Evolutionary conservation across 257 asterid species (phyloP).

Genomic region (Apocynum venetum): DNA sequence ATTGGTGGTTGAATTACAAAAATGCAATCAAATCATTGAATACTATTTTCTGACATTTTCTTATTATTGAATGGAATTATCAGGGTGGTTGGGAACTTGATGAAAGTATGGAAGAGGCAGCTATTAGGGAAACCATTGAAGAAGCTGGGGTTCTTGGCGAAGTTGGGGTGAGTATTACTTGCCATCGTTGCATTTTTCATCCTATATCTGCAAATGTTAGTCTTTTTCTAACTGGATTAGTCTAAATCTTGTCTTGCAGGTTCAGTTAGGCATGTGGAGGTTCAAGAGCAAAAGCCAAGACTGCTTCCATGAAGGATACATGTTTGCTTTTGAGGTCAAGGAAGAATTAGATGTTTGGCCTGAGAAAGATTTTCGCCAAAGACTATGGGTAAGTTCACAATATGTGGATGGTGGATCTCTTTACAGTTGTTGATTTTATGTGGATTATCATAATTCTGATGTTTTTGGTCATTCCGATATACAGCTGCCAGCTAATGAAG

Average conservation of each 20-base stretch:
- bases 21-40: background rate
- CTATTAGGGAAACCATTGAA: constrained; percentile 76
- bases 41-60: constrained; percentile 20
- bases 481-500: constrained; percentile 75
- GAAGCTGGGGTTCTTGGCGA: constrained; percentile 84
- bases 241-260: constrained; percentile 31
- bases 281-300: constrained; percentile 96
- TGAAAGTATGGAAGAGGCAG: constrained; percentile 79
- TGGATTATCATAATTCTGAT: constrained; percentile 17
- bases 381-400: constrained; percentile 67
- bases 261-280: constrained; percentile 71
- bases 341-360: constrained; percentile 93
- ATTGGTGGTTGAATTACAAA: constrained; percentile 6
- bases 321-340: constrained; percentile 70
- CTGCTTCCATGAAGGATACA: constrained; percentile 68
- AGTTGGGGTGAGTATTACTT: constrained; percentile 50
- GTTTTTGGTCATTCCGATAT: constrained; percentile 3
- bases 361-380: constrained; percentile 69
- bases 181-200: background rate
- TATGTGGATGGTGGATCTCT: background rate
- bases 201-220: background rate
- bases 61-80: constrained; percentile 16
- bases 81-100: constrained; percentile 98
- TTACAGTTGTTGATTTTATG: background rate
- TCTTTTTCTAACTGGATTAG: constrained; percentile 1